Evolutionary conservation across 495 filamentous ascomycete genomes (phyloP).

Genomic region (Lophium mytilinum): DNA sequence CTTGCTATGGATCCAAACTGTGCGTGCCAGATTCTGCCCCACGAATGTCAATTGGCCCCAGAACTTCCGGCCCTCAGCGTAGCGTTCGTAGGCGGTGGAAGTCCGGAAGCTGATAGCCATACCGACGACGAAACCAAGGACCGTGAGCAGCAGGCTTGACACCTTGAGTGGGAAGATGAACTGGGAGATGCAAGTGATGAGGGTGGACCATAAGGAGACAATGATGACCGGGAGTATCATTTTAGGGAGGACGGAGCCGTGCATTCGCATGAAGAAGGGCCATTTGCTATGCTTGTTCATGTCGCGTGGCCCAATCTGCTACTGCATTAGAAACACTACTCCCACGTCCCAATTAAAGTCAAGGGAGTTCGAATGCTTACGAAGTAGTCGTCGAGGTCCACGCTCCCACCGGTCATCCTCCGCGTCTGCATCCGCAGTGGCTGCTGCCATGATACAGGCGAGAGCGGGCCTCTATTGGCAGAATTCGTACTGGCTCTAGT

Average conservation of each 20-base stretch:
- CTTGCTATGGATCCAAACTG: slow-evolving; percentile 67
- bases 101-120: slow-evolving; percentile 77
- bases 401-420: slow-evolving; percentile 1
- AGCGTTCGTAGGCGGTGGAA: slow-evolving; percentile 76
- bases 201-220: slow-evolving; percentile 60
- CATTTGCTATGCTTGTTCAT: slow-evolving; percentile 23
- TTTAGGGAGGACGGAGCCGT: slow-evolving; percentile 26
- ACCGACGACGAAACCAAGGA: slow-evolving; percentile 87
- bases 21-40: slow-evolving; percentile 63
- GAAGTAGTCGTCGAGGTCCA: slow-evolving; percentile 25
- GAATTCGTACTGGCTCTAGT: slow-evolving; percentile 7
- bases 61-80: slow-evolving; percentile 66
- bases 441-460: slow-evolving; percentile 15
- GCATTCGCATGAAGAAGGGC: slow-evolving; percentile 29
- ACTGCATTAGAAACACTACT: slow-evolving; percentile 1
- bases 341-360: not conserved
- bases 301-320: slow-evolving; percentile 20
- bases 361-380: not conserved
- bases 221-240: slow-evolving; percentile 61
- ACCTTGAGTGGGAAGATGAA: slow-evolving; percentile 49
- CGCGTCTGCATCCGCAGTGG: not conserved
- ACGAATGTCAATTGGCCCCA: slow-evolving; percentile 69
- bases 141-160: slow-evolving; percentile 64
- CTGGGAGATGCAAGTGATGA: slow-evolving; percentile 55
- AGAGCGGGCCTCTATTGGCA: slow-evolving; percentile 2